A percentile compares a stretch with the other conserved stretches of the same genome.
Evolutionary conservation across 495 filamentous ascomycete species (phyloP).

Genomic region (Hyaloscypha bicolor): DNA sequence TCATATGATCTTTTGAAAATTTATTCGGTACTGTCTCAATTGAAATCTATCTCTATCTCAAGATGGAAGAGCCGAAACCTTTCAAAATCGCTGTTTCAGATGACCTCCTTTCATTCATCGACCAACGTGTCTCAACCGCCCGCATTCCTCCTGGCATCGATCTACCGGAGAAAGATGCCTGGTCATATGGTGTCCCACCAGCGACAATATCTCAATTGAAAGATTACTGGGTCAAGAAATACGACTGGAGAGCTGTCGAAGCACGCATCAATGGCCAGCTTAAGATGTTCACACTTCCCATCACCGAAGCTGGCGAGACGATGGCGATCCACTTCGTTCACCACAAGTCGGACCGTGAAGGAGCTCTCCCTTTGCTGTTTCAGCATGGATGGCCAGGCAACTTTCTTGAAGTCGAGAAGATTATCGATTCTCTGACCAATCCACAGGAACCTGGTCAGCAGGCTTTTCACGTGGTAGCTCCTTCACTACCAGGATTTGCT

Average conservation of each 20-base stretch:
- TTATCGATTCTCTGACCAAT: conserved; percentile 59
- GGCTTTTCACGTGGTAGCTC: conserved; percentile 66
- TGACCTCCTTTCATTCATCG: conserved; percentile 39
- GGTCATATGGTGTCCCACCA: conserved; percentile 23
- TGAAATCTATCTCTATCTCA: background rate
- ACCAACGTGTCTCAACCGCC: conserved; percentile 43
- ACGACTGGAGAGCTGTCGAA: conserved; percentile 55
- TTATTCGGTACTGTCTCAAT: background rate
- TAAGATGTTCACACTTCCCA: conserved; percentile 56
- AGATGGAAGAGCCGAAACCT: conserved; percentile 36
- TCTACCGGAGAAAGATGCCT: conserved; percentile 16
- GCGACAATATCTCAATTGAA: conserved; percentile 10
- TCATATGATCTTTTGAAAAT: background rate
- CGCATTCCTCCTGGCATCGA: conserved; percentile 38
- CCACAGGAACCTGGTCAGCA: conserved; percentile 40
- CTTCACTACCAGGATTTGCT: conserved; percentile 69
- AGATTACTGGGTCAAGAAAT: conserved; percentile 47
- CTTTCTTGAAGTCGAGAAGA: conserved; percentile 67
- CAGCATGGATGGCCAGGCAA: conserved; percentile 69
- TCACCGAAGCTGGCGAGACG: conserved; percentile 46
- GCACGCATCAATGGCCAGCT: conserved; percentile 54
- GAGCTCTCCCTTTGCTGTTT: conserved; percentile 60
- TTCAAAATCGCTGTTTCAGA: conserved; percentile 48
- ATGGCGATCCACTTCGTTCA: conserved; percentile 58
- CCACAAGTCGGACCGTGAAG: conserved; percentile 47